Evolutionary conservation across 192 early-diverging fungal genomes (phyloP).

Genomic region (Umbelopsis sp.): DNA sequence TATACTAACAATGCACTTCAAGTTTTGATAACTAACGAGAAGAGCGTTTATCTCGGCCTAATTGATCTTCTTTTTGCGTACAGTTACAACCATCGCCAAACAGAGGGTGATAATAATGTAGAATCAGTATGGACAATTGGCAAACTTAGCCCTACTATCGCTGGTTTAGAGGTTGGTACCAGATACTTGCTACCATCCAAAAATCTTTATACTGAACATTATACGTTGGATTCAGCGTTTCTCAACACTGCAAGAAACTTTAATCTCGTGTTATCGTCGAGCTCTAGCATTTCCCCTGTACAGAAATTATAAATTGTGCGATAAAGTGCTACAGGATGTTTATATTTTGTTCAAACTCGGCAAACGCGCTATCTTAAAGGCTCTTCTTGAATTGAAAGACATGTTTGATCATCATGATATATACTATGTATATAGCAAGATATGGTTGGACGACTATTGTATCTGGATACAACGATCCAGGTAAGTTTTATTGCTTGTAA

Average conservation of each 20-base stretch:
- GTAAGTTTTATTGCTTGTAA: slow-evolving; percentile 38
- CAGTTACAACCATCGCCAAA: slow-evolving; percentile 84
- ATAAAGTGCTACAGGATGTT: slow-evolving; percentile 80
- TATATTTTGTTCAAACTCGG: slow-evolving; percentile 84
- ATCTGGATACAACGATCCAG: slow-evolving; percentile 87
- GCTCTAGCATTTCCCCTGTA: slow-evolving; percentile 87
- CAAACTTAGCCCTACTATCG: slow-evolving; percentile 76
- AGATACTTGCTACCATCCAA: not conserved
- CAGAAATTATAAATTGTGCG: slow-evolving; percentile 75
- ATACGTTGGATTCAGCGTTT: slow-evolving; percentile 48
- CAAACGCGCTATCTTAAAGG: slow-evolving; percentile 76
- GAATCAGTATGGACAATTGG: slow-evolving; percentile 93
- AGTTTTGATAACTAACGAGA: slow-evolving; percentile 70
- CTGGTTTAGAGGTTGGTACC: slow-evolving; percentile 70
- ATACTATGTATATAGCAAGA: slow-evolving; percentile 85
- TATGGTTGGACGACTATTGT: slow-evolving; percentile 95
- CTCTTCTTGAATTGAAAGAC: slow-evolving; percentile 75
- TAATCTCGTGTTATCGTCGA: slow-evolving; percentile 75
- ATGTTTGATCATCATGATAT: slow-evolving; percentile 86
- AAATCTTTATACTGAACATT: not conserved
- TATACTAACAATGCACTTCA: not conserved
- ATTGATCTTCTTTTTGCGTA: slow-evolving; percentile 94
- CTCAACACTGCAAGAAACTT: slow-evolving; percentile 58
- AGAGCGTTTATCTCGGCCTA: slow-evolving; percentile 78
- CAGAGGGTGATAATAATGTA: slow-evolving; percentile 81